Evolutionary conservation across 2,329 filamentous ascomycete species (phyloP).

Genomic region (Onygena corvina): DNA sequence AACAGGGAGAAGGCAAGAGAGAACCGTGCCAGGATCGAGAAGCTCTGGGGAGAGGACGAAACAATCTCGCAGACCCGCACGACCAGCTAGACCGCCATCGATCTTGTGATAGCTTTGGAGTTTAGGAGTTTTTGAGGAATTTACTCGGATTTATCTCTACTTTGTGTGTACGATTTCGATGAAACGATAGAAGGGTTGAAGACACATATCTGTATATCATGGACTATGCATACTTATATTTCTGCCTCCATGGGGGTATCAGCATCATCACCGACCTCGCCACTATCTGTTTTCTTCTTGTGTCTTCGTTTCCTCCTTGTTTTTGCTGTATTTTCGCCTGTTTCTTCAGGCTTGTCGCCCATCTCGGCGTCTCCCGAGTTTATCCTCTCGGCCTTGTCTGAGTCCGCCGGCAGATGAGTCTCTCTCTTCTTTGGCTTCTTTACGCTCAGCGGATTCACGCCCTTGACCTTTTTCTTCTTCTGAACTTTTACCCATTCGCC

Average conservation of each 20-base stretch:
- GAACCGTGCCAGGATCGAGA: conserved; percentile 62
- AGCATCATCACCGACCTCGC: conserved; percentile 4
- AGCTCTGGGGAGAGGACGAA: conserved; percentile 56
- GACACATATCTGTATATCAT: neutral
- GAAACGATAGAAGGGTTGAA: neutral
- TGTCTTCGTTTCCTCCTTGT: conserved; percentile 17
- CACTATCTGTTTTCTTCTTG: conserved; percentile 13
- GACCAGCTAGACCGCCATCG: neutral
- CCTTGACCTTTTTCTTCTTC: conserved; percentile 34
- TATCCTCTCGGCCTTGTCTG: conserved; percentile 14
- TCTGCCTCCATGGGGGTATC: conserved; percentile 11
- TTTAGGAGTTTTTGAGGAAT: neutral
- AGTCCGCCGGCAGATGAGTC: conserved; percentile 16
- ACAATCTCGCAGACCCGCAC: neutral
- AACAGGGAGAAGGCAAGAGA: conserved; percentile 61
- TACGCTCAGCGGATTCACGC: conserved; percentile 38
- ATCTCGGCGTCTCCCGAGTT: conserved; percentile 9
- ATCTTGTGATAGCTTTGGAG: neutral
- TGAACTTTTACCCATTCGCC: conserved; percentile 18
- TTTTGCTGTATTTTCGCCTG: conserved; percentile 10
- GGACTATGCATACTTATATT: neutral
- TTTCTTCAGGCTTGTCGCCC: conserved; percentile 5
- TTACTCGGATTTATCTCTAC: neutral
- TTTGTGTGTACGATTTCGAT: neutral
- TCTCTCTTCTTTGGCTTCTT: conserved; percentile 35